A percentile compares a stretch with the other conserved stretches of the same genome.
Conservation (phyloP, 441 rosid species). For the Adansonia rubrostipa region DNA sequence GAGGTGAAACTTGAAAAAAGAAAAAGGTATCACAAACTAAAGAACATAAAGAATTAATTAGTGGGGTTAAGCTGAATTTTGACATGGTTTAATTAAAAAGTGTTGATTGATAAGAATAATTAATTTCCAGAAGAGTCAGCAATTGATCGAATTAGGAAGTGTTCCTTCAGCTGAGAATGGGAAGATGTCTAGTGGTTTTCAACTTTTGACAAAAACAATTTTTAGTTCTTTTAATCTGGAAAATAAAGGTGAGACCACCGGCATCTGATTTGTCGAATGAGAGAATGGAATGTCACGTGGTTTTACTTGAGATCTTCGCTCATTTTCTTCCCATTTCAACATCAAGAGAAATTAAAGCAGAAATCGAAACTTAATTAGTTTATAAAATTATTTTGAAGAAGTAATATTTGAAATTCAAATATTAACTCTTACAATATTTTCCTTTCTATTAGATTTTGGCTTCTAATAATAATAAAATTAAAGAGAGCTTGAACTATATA, state of each 20-base stretch:
- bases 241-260: conserved; percentile 40
- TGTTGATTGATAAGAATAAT: neutral
- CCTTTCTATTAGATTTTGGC: too few species aligned
- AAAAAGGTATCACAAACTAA: too few species aligned
- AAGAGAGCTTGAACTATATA: neutral
- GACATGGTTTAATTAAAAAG: neutral
- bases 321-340: conserved; percentile 33
- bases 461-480: too few species aligned
- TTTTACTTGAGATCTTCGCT: conserved; percentile 21
- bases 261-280: conserved; percentile 41
- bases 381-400: too few species aligned
- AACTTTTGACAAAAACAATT: conserved; percentile 27
- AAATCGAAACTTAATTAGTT: too few species aligned
- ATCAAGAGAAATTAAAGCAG: neutral
- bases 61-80: neutral
- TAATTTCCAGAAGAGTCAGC: conserved; percentile 20
- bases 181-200: conserved; percentile 28
- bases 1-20: too few species aligned
- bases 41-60: neutral
- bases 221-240: conserved; percentile 15
- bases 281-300: conserved; percentile 30
- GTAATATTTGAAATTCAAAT: too few species aligned
- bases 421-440: too few species aligned
- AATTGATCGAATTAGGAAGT: conserved; percentile 19
- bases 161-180: neutral